Evolutionary conservation across 164 flowering plant species (phyloP).

Genomic region (Magnolia changhungtana): DNA sequence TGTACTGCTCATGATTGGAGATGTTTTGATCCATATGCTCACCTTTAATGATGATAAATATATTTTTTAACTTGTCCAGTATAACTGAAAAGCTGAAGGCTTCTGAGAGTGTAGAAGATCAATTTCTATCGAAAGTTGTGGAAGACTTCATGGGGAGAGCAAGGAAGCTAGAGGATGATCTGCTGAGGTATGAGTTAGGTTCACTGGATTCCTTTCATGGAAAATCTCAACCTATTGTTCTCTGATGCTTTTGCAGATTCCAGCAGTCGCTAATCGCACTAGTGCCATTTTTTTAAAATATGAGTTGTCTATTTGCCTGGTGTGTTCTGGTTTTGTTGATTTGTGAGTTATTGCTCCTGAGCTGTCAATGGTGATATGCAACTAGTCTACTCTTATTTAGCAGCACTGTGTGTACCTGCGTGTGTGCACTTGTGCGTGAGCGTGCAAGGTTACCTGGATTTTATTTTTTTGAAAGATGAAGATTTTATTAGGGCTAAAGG

Average conservation of each 20-base stretch:
- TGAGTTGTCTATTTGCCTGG: background rate
- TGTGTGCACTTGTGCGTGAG: too few species aligned
- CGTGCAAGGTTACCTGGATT: too few species aligned
- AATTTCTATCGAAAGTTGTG: constrained; percentile 37
- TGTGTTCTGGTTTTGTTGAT: background rate
- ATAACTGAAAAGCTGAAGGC: constrained; percentile 31
- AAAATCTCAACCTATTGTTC: background rate
- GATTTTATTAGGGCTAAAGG: too few species aligned
- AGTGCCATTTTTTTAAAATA: background rate
- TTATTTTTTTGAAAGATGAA: too few species aligned
- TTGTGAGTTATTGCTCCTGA: background rate
- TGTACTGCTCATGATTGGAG: background rate
- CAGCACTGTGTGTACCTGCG: background rate
- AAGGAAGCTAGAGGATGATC: constrained; percentile 53
- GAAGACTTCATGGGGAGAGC: constrained; percentile 47
- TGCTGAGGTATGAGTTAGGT: constrained; percentile 48
- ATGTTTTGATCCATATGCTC: background rate
- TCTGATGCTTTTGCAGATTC: background rate
- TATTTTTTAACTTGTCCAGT: constrained; percentile 28
- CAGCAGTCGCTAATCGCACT: background rate
- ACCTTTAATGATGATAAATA: background rate
- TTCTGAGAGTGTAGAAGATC: constrained; percentile 31
- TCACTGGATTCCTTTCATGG: background rate
- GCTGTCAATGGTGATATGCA: background rate
- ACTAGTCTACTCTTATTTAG: background rate